Evolutionary conservation across 805 yeast genomes (phyloP), one percentile per base, ranked within the genome.

Genomic region (Clavispora asparagi): DNA sequence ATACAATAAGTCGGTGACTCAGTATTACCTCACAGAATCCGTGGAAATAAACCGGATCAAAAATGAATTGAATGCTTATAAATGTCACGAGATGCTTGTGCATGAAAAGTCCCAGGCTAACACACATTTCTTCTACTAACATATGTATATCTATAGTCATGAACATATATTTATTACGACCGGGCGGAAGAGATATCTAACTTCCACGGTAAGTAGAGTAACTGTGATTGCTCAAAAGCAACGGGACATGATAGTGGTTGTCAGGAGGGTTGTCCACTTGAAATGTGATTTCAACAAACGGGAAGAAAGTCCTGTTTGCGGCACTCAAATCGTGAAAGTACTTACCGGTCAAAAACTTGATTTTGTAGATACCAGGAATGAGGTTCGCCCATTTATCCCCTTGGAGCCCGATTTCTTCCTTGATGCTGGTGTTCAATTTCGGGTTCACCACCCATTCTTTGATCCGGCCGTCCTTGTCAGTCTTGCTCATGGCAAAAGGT

Each of bases 171-270:
- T 23, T 26, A 30, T 11, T 39, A n/a, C 17, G 35, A 7, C 13
- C 27, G 17, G 11, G n/a, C n/a, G 36, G 19, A n/a, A 7, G 4
- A 27, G 13, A 4, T 3, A n/a, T 25, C 43, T 54, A 85, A 59
- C 87, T 81, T 1, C 98, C 98, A 46, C 97, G 77, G 68, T 91
- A 91, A 0, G 97, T 91, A 6, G 95, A 81, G 68, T 90, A 91
- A 30, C 96, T 85, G 66, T 85, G 88, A 60, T 88, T 88, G 39
- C 96, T 82, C 47, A 91, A 70, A 44, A 91, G 74, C 50, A 91
- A 68, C 0, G 98, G 98, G 45, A 91, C 85, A 62, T 91, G 98
- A 65, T 89, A 91, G 62, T 91, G 98, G 33, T 78, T 70, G 49
- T 83, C 88, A 0, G 88, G 83, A 0, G 86, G 85, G 51, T 74